Base-by-base conservation (phyloP, 768 basidiomycete genomes). In the Mycena kentingensis region DNA sequence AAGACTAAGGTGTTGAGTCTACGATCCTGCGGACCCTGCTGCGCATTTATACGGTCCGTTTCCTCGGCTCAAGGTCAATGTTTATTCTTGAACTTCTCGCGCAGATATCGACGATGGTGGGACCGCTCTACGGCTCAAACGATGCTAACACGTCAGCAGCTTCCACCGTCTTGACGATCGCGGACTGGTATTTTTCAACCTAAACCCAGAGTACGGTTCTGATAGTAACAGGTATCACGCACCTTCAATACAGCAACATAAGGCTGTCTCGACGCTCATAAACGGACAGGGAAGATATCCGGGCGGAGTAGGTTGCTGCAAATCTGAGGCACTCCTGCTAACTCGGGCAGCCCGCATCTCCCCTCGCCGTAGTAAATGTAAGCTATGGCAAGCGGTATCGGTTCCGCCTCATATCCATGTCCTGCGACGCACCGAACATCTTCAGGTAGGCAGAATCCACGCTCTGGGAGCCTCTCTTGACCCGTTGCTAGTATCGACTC, bases 201-300 rank as follows among this genome's bases (percentile, higher is more conserved):
- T 21, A 11, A 7, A 8, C 37, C n/a, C 37, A 18, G 11, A 38
- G 37, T 38, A 21, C 19, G 13, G 37, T 8, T 11, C 37, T 13
- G 37, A 38, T 6, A 34, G 1, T 4, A 21, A 21, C 18, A 54
- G 53, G 53, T 54, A 35, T 39, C 53, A 55, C 18, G 4, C n/a
- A 21, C 48, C 48, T 12, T 19, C 53, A 5, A 21, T 12, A 19
- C 32, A 46, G 26, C 27, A 26, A 19, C 51, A 52, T 36, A 48
- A 39, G 5, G 55, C 1, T 31, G 38, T 68, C 31, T 69, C 72
- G 24, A 67, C 66, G 1, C 50, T 74, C 26, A 74, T 76, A 28
- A 77, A 77, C 22, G 73, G 73, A 0, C 58, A 46, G 6, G 74
- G 75, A 16, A 70, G 76, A 36, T 63, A 59, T 49, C 28, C 49